Percentiles rank a stretch among this genome's conserved stretches.
phyloP scores from a whole-genome alignment of 805 yeast genomes.

The Nakazawaea molendinolei region DNA sequence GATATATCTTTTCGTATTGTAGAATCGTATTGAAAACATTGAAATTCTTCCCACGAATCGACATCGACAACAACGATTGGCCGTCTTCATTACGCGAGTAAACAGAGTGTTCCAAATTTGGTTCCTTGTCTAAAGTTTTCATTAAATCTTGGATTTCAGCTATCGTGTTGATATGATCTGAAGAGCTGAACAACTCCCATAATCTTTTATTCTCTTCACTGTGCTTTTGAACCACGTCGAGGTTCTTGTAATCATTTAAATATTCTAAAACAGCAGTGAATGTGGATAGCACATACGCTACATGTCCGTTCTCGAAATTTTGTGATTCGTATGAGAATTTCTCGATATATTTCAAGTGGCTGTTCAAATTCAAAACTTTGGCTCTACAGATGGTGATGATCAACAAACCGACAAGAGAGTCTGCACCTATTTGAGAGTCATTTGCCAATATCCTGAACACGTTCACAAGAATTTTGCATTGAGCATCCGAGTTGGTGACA shows the following conservation, averaged over 20 bases:
- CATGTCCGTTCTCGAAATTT: slow-evolving; percentile 47
- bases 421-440: slow-evolving; percentile 59
- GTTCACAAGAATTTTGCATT: slow-evolving; percentile 40
- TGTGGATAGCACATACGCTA: slow-evolving; percentile 77
- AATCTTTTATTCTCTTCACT: slow-evolving; percentile 45
- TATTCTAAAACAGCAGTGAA: slow-evolving; percentile 76
- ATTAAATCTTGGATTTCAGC: slow-evolving; percentile 14
- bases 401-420: slow-evolving; percentile 65
- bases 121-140: slow-evolving; percentile 11
- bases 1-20: slow-evolving; percentile 39
- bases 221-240: slow-evolving; percentile 28
- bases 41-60: slow-evolving; percentile 42
- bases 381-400: slow-evolving; percentile 66
- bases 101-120: slow-evolving; percentile 19
- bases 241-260: slow-evolving; percentile 34
- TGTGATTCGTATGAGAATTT: slow-evolving; percentile 40
- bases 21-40: slow-evolving; percentile 41
- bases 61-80: slow-evolving; percentile 63
- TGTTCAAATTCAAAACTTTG: slow-evolving; percentile 47
- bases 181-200: slow-evolving; percentile 36
- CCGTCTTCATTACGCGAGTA: slow-evolving; percentile 46
- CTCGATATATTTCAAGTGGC: slow-evolving; percentile 61
- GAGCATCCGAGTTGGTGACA: slow-evolving; percentile 40
- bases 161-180: slow-evolving; percentile 13
- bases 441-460: slow-evolving; percentile 47